phyloP scores from a whole-genome alignment of 176 grass and related monocot genomes.

The Aegilops umbellulata region DNA sequence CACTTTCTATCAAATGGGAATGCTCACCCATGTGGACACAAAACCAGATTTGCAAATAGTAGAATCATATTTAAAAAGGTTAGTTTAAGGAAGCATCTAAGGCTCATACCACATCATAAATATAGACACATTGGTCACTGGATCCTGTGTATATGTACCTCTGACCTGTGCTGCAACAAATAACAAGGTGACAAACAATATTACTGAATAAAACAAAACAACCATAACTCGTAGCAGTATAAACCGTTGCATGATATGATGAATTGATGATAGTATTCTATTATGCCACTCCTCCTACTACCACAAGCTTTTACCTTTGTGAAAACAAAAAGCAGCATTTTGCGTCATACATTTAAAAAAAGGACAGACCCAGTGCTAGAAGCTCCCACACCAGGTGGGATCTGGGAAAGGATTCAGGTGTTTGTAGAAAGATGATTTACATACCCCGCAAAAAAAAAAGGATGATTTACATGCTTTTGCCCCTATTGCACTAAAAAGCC shows the following conservation, averaged over 20 bases:
- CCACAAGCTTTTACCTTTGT: slow-evolving; percentile 1
- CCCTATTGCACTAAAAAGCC: neutral
- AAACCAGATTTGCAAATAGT: neutral
- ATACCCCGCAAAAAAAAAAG: too few species aligned
- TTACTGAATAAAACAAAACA: neutral
- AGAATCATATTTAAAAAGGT: neutral
- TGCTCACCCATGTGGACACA: neutral
- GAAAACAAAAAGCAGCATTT: neutral
- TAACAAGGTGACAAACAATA: neutral
- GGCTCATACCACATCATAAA: slow-evolving; percentile 82
- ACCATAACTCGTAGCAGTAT: neutral
- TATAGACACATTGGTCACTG: slow-evolving; percentile 65
- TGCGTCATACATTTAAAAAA: neutral
- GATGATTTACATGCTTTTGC: neutral
- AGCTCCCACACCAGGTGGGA: too few species aligned
- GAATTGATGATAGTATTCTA: neutral
- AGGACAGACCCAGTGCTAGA: too few species aligned
- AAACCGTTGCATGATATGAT: neutral
- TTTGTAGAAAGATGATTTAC: neutral
- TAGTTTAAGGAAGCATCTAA: slow-evolving; percentile 13
- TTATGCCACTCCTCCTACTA: neutral
- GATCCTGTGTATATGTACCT: slow-evolving; percentile 98
- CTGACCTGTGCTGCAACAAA: slow-evolving; percentile 77
- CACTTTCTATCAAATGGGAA: neutral
- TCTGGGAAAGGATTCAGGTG: too few species aligned